Evolutionary conservation across 2,329 filamentous ascomycete genomes (phyloP), one percentile per base, ranked within the genome.

Genomic region (Pseudogymnoascus pannorum): DNA sequence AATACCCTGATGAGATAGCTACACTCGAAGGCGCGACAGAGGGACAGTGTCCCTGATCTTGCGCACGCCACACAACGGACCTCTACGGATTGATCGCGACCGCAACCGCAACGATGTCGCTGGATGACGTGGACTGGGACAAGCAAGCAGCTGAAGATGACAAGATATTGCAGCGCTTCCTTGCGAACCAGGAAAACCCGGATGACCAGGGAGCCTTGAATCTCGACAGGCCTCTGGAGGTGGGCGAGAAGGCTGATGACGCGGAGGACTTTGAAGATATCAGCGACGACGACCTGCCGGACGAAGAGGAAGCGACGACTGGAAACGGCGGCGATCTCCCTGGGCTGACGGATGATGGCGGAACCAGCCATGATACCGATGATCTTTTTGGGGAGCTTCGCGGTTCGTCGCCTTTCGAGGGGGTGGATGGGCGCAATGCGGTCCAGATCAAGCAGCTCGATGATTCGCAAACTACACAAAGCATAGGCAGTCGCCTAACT

Each of bases 241-340:
- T 85, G 66, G 79, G 80, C 5, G 88, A 91, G 73, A 99, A 99
- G 75, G 93, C 92, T 60, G 92, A 92, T 63, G 90, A 97, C 75
- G 94, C 94, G 40, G 77, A 94, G 64, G 94, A 99, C 71, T 99
- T 82, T 68, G 91, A 90, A 71, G 91, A 96, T 70, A 92, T 97
- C 64, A 88, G 88, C 66, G 93, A 97, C 72, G 92, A 95, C 71
- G 92, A 97, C 65, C 81, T 96, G 6, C 88, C 91, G 9, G 91
- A 94, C 5, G 91, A 94, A 65, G 87, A 90, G 63, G 82, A 86
- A 61, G 65, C 68, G 7, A 65, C 65, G 16, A 64, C 65, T 3
- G 60, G 60, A 7, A 64, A 62, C 42, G 64, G 64, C 26, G 65
- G 57, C 11, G 68, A 72, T 62, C 58, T 67, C 22, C 69, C 69